Percentiles rank a stretch among this genome's conserved stretches.
These are phyloP conservation scores for Sporothrix phasma DNA, from an alignment of 2,329 filamentous ascomycete species.

Conservation along the genomic window DNA sequence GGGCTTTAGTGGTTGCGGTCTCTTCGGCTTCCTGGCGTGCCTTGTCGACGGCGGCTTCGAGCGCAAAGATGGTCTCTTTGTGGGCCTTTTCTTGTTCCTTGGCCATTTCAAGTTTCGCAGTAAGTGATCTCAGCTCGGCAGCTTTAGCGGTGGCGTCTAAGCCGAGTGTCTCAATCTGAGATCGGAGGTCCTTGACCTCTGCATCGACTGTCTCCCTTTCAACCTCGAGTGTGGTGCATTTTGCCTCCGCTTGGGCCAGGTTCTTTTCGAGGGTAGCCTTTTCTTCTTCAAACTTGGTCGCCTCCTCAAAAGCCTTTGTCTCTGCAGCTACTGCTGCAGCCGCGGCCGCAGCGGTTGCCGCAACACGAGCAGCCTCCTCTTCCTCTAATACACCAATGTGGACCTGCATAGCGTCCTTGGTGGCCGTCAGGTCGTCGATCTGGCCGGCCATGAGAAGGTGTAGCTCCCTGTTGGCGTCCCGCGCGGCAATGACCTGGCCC, in stretches of 20 bases:
- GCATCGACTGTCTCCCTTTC: background rate
- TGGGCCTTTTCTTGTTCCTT: background rate
- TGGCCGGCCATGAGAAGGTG: slow-evolving; percentile 15
- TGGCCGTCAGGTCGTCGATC: slow-evolving; percentile 15
- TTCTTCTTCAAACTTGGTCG: background rate
- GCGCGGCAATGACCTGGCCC: slow-evolving; percentile 9
- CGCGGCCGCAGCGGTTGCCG: background rate
- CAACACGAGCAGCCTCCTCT: slow-evolving; percentile 2
- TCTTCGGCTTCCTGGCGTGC: background rate
- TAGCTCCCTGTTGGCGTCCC: slow-evolving; percentile 13
- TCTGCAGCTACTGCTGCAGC: background rate
- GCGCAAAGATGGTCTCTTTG: background rate
- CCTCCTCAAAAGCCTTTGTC: background rate
- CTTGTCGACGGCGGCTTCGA: background rate
- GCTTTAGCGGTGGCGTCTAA: background rate
- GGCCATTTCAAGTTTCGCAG: background rate
- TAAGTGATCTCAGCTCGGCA: background rate
- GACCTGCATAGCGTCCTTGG: slow-evolving; percentile 13
- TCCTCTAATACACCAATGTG: slow-evolving; percentile 10
- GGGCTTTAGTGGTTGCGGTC: background rate
- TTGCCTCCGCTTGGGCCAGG: slow-evolving; percentile 1
- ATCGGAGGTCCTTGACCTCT: background rate
- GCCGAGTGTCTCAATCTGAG: background rate
- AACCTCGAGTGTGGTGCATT: background rate
- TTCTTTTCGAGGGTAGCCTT: background rate